Conservation (phyloP, 495 filamentous ascomycete genomes). For the Aspergillus nanangensis region DNA sequence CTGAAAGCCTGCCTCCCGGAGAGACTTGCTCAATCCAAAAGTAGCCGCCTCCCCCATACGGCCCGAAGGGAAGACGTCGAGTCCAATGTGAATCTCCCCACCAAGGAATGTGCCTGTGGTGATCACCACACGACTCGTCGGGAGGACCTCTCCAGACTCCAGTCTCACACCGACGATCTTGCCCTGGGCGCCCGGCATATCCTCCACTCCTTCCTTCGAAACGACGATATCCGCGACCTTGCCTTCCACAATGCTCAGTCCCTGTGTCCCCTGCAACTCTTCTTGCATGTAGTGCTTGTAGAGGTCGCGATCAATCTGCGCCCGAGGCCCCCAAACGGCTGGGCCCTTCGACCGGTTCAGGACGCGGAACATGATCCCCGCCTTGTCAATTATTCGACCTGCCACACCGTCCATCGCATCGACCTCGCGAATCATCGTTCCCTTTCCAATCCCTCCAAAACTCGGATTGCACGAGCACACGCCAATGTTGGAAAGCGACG, state of each 20-base stretch:
- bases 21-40: constrained; percentile 86
- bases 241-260: constrained; percentile 73
- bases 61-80: constrained; percentile 79
- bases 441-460: constrained; percentile 98
- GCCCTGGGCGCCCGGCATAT: constrained; percentile 51
- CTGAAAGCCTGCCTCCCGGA: constrained; percentile 85
- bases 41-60: constrained; percentile 94
- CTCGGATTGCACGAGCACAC: constrained; percentile 97
- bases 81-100: constrained; percentile 93
- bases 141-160: constrained; percentile 83
- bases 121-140: constrained; percentile 79
- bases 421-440: constrained; percentile 91
- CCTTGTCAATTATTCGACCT: constrained; percentile 87
- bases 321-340: constrained; percentile 93
- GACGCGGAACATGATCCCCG: constrained; percentile 85
- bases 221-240: constrained; percentile 89
- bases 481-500: constrained; percentile 80
- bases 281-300: constrained; percentile 91
- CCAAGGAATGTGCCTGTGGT: constrained; percentile 95
- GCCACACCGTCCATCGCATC: constrained; percentile 93
- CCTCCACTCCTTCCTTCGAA: constrained; percentile 45
- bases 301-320: constrained; percentile 89
- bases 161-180: constrained; percentile 83
- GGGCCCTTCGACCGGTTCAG: constrained; percentile 88
- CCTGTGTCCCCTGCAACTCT: constrained; percentile 72